phyloP scores from a whole-genome alignment of 805 yeast genomes.

The Ogataea paradorogensis region DNA sequence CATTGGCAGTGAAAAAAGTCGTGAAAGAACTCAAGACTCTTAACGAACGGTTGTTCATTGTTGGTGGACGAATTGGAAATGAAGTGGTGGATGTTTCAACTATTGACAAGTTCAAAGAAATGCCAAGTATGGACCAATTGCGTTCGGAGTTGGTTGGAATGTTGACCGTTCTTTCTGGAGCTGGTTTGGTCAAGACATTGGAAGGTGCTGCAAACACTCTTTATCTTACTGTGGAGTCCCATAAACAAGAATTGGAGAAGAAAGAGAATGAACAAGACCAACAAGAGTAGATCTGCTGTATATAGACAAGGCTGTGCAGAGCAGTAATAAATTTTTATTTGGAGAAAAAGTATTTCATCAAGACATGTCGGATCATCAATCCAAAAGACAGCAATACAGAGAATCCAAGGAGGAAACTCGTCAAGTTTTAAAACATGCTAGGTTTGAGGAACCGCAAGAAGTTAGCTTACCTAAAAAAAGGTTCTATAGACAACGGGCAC shows the following conservation, averaged over 20 bases:
- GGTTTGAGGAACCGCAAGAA: slow-evolving; percentile 34
- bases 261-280: slow-evolving; percentile 8
- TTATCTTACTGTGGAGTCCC: slow-evolving; percentile 72
- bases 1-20: slow-evolving; percentile 60
- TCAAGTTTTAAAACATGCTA: slow-evolving; percentile 43
- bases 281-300: slow-evolving; percentile 7
- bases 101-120: slow-evolving; percentile 61
- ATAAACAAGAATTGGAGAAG: slow-evolving; percentile 34
- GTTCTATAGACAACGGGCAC: slow-evolving; percentile 94
- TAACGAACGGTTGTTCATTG: slow-evolving; percentile 70
- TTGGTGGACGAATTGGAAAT: slow-evolving; percentile 82
- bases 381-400: slow-evolving; percentile 49
- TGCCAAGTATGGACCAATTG: slow-evolving; percentile 68
- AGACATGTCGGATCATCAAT: slow-evolving; percentile 12
- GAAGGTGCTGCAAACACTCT: slow-evolving; percentile 64
- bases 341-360: not conserved
- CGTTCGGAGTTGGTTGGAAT: slow-evolving; percentile 82
- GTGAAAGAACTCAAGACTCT: slow-evolving; percentile 59
- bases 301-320: slow-evolving; percentile 14
- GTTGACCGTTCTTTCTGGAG: slow-evolving; percentile 83
- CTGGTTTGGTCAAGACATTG: slow-evolving; percentile 80
- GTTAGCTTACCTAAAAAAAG: slow-evolving; percentile 68
- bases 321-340: slow-evolving; percentile 9
- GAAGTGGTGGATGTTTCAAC: slow-evolving; percentile 49
- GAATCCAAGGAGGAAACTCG: slow-evolving; percentile 44